phyloP scores from a whole-genome alignment of 768 basidiomycete species.

The Mycena indigotica region DNA sequence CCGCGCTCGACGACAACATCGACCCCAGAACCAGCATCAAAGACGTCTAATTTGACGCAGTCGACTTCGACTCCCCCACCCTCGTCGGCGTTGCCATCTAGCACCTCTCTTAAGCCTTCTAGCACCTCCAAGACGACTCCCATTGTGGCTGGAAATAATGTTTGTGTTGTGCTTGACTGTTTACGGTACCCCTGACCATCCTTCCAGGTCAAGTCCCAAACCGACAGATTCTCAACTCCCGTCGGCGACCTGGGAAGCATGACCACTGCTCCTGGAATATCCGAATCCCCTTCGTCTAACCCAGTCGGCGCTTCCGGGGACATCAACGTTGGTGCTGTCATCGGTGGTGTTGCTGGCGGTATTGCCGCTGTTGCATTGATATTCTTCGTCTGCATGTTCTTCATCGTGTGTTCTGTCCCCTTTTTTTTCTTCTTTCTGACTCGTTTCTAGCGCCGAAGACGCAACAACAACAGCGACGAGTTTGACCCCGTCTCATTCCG shows the following conservation, averaged over 20 bases:
- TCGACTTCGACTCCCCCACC: too few relatives aligned
- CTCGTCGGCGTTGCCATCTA: too few relatives aligned
- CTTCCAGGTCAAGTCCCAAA: slow-evolving; percentile 9
- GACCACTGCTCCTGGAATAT: slow-evolving; percentile 14
- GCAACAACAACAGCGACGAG: slow-evolving; percentile 32
- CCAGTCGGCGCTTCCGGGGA: slow-evolving; percentile 18
- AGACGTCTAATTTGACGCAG: neutral
- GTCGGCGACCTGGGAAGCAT: neutral
- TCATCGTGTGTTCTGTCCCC: slow-evolving; percentile 38
- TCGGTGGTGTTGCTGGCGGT: slow-evolving; percentile 41
- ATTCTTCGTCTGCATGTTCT: slow-evolving; percentile 40
- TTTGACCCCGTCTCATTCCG: slow-evolving; percentile 38
- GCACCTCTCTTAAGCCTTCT: too few relatives aligned
- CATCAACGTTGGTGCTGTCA: slow-evolving; percentile 44
- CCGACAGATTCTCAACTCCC: slow-evolving; percentile 21
- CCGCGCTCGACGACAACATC: too few relatives aligned
- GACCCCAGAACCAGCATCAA: too few relatives aligned
- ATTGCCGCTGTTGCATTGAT: slow-evolving; percentile 40
- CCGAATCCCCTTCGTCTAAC: slow-evolving; percentile 9
- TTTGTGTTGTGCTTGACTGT: slow-evolving; percentile 10
- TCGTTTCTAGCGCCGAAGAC: slow-evolving; percentile 39
- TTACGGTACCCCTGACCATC: slow-evolving; percentile 7
- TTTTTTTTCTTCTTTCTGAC: neutral
- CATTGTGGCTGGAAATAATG: slow-evolving; percentile 8
- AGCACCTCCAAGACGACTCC: slow-evolving; percentile 12